These are phyloP conservation scores for Schizonepeta tenuifolia DNA, from an alignment of 257 asterid species.

Conservation along the genomic window DNA sequence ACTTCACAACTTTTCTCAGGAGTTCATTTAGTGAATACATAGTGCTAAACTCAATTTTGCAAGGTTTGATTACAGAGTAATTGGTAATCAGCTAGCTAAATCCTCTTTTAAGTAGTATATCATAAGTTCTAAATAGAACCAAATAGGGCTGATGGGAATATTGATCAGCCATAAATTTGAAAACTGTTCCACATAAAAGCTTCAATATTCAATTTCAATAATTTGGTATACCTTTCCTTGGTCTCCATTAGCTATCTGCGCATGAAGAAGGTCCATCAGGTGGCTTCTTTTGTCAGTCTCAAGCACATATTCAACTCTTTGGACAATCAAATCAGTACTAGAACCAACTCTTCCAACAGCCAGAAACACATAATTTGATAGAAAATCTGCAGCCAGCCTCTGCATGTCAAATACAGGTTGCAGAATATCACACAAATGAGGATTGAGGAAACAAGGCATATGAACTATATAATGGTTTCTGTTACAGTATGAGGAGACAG, in stretches of 20 bases:
- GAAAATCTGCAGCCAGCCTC: slow-evolving; percentile 83
- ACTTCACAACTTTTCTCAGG: neutral
- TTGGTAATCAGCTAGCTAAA: slow-evolving; percentile 10
- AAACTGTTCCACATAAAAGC: slow-evolving; percentile 19
- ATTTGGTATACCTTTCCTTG: slow-evolving; percentile 62
- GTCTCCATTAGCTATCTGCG: slow-evolving; percentile 63
- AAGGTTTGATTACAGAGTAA: neutral
- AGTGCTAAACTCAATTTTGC: neutral
- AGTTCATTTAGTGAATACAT: neutral
- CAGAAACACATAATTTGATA: slow-evolving; percentile 67
- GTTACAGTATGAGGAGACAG: neutral
- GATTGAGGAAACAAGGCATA: slow-evolving; percentile 13
- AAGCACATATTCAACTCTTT: slow-evolving; percentile 85
- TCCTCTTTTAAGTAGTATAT: neutral
- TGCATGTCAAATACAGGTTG: slow-evolving; percentile 46
- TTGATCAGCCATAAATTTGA: neutral
- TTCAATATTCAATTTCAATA: slow-evolving; percentile 40
- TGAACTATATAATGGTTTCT: slow-evolving; percentile 1
- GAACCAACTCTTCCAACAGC: slow-evolving; percentile 95
- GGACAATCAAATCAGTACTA: slow-evolving; percentile 82
- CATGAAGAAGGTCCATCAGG: slow-evolving; percentile 91
- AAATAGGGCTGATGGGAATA: slow-evolving; percentile 1
- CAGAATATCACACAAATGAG: slow-evolving; percentile 29
- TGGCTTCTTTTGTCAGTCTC: slow-evolving; percentile 91
- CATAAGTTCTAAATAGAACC: neutral